Evolutionary conservation across 306 rosid species (phyloP).

Genomic region (Lathyrus oleraceus): DNA sequence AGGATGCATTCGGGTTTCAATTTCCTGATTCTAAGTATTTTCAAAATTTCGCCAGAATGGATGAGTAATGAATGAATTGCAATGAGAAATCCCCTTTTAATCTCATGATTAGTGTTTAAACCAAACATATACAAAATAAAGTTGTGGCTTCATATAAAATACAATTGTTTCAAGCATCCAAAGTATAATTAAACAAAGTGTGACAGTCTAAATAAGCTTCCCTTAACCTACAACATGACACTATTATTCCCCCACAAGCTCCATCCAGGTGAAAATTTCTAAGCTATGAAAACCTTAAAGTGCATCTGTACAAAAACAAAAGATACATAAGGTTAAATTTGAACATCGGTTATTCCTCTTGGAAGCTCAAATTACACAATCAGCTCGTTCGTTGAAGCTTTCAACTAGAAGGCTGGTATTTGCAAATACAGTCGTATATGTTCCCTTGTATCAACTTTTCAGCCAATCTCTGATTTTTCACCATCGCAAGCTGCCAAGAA

Average conservation of each 20-base stretch:
- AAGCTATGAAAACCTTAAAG: neutral
- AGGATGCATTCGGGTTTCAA: no score
- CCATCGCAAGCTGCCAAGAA: constrained; percentile 92
- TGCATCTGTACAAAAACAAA: constrained; percentile 12
- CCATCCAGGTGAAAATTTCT: neutral
- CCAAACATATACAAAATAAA: no score
- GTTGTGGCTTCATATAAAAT: neutral
- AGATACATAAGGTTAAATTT: neutral
- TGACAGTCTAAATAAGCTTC: neutral
- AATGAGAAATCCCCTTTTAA: no score
- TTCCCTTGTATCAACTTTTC: constrained; percentile 83
- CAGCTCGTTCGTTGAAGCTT: constrained; percentile 13
- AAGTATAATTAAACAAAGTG: neutral
- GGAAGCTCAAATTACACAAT: neutral
- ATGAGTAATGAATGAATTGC: no score
- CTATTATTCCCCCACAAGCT: neutral
- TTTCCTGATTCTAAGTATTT: no score
- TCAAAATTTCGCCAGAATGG: no score
- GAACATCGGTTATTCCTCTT: neutral
- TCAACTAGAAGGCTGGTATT: constrained; percentile 67
- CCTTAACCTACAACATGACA: neutral
- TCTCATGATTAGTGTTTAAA: no score
- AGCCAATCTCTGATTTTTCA: constrained; percentile 96
- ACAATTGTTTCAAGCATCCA: neutral
- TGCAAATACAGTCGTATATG: constrained; percentile 82